A percentile compares a stretch with the other conserved stretches of the same genome.
These are phyloP conservation scores for Quercus glauca DNA, from an alignment of 306 rosid species.

Conservation along the genomic window DNA sequence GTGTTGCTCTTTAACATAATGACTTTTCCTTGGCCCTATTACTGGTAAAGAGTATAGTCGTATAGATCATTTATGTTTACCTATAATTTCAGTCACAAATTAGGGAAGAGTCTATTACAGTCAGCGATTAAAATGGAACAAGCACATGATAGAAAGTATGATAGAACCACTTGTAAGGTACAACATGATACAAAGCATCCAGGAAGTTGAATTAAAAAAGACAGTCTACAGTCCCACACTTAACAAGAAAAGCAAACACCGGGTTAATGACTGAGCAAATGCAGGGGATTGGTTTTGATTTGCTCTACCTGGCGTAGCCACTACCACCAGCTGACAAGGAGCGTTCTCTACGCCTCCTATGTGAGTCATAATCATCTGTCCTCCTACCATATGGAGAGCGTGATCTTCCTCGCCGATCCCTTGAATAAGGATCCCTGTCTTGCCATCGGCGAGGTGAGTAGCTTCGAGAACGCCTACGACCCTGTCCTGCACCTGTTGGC, in stretches of 20 bases:
- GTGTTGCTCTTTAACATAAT: no score
- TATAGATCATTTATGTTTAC: neutral
- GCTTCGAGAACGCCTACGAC: constrained; percentile 35
- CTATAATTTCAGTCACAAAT: neutral
- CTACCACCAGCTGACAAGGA: constrained; percentile 19
- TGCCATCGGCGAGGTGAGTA: constrained; percentile 32
- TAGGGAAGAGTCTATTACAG: no score
- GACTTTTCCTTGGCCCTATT: no score
- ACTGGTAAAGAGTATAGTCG: no score
- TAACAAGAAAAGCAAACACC: neutral
- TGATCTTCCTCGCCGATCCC: constrained; percentile 40
- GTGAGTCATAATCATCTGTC: constrained; percentile 24
- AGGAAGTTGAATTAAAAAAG: no score
- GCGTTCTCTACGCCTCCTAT: constrained; percentile 29
- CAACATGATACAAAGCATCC: neutral
- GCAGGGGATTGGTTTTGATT: neutral
- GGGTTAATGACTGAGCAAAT: neutral
- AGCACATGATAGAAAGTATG: neutral
- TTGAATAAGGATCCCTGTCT: constrained; percentile 35
- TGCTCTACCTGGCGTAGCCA: constrained; percentile 7
- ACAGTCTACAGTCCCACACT: neutral
- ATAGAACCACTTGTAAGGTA: neutral
- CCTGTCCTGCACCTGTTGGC: constrained; percentile 31
- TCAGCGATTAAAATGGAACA: no score
- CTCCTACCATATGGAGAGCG: constrained; percentile 36